Evolutionary conservation across 208 protist genomes (phyloP).

Genomic region (Leishmania mexicana): DNA sequence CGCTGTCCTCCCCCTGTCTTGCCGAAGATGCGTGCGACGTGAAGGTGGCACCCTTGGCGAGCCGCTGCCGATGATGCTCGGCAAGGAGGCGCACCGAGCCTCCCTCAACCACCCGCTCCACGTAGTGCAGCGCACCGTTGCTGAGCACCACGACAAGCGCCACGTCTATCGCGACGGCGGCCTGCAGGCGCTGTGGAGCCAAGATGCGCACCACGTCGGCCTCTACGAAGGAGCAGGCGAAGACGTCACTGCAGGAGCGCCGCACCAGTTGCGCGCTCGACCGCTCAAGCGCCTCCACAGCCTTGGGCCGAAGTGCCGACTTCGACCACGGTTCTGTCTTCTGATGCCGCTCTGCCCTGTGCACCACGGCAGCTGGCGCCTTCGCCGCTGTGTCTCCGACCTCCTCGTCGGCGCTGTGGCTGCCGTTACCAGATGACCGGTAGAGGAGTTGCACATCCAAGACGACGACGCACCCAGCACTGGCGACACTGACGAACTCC

Average conservation of each 20-base stretch:
- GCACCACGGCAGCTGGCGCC: neutral
- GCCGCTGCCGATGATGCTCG: conserved; percentile 42
- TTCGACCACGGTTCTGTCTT: neutral
- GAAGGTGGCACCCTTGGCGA: conserved; percentile 1
- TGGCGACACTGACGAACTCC: conserved; percentile 62
- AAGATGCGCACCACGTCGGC: conserved; percentile 64
- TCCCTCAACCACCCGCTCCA: conserved; percentile 56
- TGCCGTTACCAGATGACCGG: neutral
- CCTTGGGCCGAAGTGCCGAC: conserved; percentile 31
- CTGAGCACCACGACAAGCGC: conserved; percentile 63
- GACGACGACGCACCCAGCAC: conserved; percentile 43
- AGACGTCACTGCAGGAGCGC: conserved; percentile 37
- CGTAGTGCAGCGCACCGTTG: conserved; percentile 59
- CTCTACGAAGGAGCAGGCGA: conserved; percentile 37
- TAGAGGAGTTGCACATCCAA: conserved; percentile 41
- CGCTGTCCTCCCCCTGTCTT: neutral
- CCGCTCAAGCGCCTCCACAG: conserved; percentile 37
- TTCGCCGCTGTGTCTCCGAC: neutral
- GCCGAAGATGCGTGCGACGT: conserved; percentile 5
- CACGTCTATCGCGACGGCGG: conserved; percentile 64
- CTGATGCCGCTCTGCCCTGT: neutral
- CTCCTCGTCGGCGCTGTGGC: conserved; percentile 1
- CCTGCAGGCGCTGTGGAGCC: conserved; percentile 50
- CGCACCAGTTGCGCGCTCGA: conserved; percentile 10
- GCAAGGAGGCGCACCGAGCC: conserved; percentile 54